Evolutionary conservation across 352 stramenopile genomes (phyloP).

Genomic region (Globisporangium heterothallicum): DNA sequence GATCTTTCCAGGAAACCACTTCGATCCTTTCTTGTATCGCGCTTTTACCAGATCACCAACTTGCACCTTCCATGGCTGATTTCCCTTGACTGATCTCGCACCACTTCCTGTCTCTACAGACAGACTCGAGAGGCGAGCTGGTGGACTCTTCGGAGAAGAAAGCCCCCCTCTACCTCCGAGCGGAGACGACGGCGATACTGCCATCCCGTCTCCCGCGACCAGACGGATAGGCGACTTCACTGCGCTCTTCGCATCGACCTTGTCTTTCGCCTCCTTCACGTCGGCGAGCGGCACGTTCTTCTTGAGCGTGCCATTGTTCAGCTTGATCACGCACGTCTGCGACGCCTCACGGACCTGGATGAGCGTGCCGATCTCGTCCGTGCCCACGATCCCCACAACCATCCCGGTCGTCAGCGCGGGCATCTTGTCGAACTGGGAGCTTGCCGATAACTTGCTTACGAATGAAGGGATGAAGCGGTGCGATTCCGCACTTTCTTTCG

Average conservation of each 20-base stretch:
- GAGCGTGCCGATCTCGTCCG: slow-evolving; percentile 47
- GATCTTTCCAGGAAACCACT: slow-evolving; percentile 61
- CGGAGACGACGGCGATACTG: too few relatives aligned
- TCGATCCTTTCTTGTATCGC: slow-evolving; percentile 65
- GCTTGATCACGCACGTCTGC: slow-evolving; percentile 66
- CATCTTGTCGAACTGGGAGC: neutral
- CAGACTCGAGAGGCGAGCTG: neutral
- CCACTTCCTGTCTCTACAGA: neutral
- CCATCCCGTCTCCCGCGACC: neutral
- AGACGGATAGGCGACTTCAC: slow-evolving; percentile 49
- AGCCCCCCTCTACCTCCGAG: too few relatives aligned
- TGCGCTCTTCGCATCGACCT: slow-evolving; percentile 24
- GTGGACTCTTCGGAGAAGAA: slow-evolving; percentile 12
- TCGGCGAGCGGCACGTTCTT: slow-evolving; percentile 67
- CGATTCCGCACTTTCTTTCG: neutral
- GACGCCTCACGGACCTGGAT: slow-evolving; percentile 57
- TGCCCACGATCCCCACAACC: slow-evolving; percentile 46
- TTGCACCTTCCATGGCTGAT: neutral
- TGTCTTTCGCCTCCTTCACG: slow-evolving; percentile 41
- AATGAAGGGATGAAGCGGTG: too few relatives aligned
- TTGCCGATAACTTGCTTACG: too few relatives aligned
- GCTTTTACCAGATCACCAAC: slow-evolving; percentile 39
- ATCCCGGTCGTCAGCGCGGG: slow-evolving; percentile 47
- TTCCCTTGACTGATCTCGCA: neutral
- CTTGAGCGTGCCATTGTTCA: slow-evolving; percentile 52